Base-by-base conservation (phyloP, 2,329 filamentous ascomycete genomes). In the Neofusicoccum ribis region DNA sequence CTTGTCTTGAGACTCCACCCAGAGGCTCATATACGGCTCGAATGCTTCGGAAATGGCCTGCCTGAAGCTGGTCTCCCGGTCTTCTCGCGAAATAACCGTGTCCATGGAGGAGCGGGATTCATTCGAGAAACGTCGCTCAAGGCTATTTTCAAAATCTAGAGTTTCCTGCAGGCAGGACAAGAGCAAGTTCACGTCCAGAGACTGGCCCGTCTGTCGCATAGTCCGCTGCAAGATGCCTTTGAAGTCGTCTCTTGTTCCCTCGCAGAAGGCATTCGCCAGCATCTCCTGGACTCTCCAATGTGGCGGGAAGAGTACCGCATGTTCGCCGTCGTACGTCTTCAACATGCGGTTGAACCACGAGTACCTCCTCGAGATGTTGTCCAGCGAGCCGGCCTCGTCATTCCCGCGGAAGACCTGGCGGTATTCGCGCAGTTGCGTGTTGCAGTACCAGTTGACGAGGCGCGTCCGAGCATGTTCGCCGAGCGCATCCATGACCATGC, bases 321-420 rank as follows among this genome's bases (percentile, higher is more conserved):
- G 94, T 74, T 98, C 94, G 51, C 96, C 91, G 72, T 99, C 95
- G 77, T 97, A 96, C 1, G 91, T 92, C 82, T 97, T 97, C 78
- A 98, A 85, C 86, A 94, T 96, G 68, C 96, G 88, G 77, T 91
- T 92, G 79, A 98, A 97, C 95, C 95, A 99, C 5, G 93, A 91
- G 76, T 98, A 99, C 68, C 95, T 84, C 67, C 95, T 86, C 5
- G 93, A 92, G 67, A 99, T 99, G 72, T 99, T 99, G 83, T 99
- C 95, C 74, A 99, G 80, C 67, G 90, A 97, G 6, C 94, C 95
- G 49, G 78, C 78, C 69, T 99, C 95, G 75, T 99, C 95, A 72
- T 95, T 98, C 43, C 94, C 94, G 46, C 93, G 87, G 78, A 99
- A 99, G 0, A 99, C 92, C 73, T 96, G 92, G 61, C 95, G 87